Evolutionary conservation across 1,284 basidiomycete genomes (phyloP), one percentile per base, ranked within the genome.

Genomic region (Tremellales sp.): DNA sequence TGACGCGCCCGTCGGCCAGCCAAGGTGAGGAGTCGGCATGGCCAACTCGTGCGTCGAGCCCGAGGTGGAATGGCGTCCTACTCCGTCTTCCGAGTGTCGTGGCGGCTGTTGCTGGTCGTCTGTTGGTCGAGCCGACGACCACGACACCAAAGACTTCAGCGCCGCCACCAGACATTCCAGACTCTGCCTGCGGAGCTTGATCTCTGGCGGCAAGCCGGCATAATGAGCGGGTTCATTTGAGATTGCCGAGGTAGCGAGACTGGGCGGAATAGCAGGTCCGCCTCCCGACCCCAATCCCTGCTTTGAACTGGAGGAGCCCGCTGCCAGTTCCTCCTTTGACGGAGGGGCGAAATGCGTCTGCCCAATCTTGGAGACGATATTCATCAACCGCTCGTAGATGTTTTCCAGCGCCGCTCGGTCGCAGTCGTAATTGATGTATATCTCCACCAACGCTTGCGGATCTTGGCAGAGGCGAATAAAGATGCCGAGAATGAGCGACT

Each of bases 381-480:
- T 94, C 79, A 95, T 91, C 44, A 95, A 75, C 63, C 89, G 86
- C 65, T 97, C 93, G 69, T 97, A 97, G 48, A 97, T 93, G 72
- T 97, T 97, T 65, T 94, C 93, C 6, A 81, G 79, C 4, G 91
- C 88, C 46, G 89, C 83, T 54, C 88, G 82, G 66, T 97, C 93
- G 66, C 93, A 97, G 63, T 97, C 93, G 66, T 97, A 97, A 72
- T 97, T 97, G 70, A 97, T 82, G 74, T 97, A 97, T 48, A 97
- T 84, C 69, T 97, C 93, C 21, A 97, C 93, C 14, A 97, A 77
- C 6, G 92, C 91, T 69, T 97, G 93, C 1, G 93, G 91, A 63
- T 97, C 92, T 68, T 93, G 86, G 63, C 87, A 92, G 13, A 97
- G 76, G 39, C 87, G 81, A 24, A 86, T 84, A 44, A 93, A 73